Percentiles rank a stretch among this genome's conserved stretches.
Conservation (phyloP, 2,329 filamentous ascomycete genomes). For the Karstenula rhodostoma region DNA sequence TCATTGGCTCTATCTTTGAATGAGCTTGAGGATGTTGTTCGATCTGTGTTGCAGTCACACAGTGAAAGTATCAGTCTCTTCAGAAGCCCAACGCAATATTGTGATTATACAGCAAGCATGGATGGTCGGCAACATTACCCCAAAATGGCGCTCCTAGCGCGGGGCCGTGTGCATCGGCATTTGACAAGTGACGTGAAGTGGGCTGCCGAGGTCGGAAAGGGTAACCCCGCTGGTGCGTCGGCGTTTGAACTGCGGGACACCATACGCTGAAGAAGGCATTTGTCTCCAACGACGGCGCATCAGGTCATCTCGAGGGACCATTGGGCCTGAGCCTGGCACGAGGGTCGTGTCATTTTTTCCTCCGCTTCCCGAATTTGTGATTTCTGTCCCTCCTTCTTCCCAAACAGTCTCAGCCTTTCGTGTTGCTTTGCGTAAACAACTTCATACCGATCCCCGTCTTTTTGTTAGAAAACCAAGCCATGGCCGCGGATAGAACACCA, state of each 20-base stretch:
- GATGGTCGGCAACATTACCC: background rate
- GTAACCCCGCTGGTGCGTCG: constrained; percentile 34
- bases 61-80: background rate
- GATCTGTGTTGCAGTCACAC: background rate
- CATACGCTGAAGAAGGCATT: constrained; percentile 44
- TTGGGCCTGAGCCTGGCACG: constrained; percentile 26
- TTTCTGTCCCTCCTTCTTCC: background rate
- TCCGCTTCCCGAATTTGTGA: background rate
- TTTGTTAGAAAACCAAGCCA: constrained; percentile 17
- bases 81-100: background rate
- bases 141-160: constrained; percentile 9
- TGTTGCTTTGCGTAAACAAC: background rate
- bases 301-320: constrained; percentile 26
- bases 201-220: constrained; percentile 32
- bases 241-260: constrained; percentile 37
- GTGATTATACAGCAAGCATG: background rate
- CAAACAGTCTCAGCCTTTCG: background rate
- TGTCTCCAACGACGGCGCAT: constrained; percentile 32
- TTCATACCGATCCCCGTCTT: too few relatives aligned
- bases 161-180: constrained; percentile 19
- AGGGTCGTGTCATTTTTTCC: background rate
- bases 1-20: constrained; percentile 24
- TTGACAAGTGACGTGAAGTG: constrained; percentile 14
- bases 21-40: background rate
- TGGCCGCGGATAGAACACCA: constrained; percentile 31